phyloP scores from a whole-genome alignment of 176 grass and related monocot genomes.

The Bonia amplexicaulis region DNA sequence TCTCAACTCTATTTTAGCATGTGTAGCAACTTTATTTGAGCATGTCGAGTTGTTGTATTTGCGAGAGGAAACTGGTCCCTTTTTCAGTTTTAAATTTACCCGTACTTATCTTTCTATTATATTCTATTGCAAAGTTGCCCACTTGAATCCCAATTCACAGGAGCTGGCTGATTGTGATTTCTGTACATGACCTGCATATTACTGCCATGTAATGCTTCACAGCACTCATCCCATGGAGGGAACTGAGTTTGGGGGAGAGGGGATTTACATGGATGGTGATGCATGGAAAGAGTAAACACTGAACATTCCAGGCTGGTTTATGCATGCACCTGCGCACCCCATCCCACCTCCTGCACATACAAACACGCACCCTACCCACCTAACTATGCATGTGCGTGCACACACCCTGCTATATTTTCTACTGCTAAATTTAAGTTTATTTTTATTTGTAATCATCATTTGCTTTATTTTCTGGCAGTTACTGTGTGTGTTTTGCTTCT shows the following conservation, averaged over 20 bases:
- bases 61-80: background rate
- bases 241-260: background rate
- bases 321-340: background rate
- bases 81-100: background rate
- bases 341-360: background rate
- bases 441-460: slow-evolving; percentile 5
- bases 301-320: background rate
- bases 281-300: background rate
- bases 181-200: background rate
- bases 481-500: slow-evolving; percentile 57
- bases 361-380: background rate
- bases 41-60: background rate
- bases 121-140: background rate
- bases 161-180: background rate
- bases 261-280: background rate
- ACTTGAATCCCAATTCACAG: background rate
- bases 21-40: background rate
- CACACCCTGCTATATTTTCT: background rate
- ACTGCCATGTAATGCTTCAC: background rate
- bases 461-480: slow-evolving; percentile 34
- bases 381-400: background rate
- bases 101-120: background rate
- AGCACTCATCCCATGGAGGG: background rate
- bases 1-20: background rate
- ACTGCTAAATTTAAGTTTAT: background rate